Evolutionary conservation across 1,139 yeast genomes (phyloP), one percentile per base, ranked within the genome.

Genomic region (Scheffersomyces illinoinensis): DNA sequence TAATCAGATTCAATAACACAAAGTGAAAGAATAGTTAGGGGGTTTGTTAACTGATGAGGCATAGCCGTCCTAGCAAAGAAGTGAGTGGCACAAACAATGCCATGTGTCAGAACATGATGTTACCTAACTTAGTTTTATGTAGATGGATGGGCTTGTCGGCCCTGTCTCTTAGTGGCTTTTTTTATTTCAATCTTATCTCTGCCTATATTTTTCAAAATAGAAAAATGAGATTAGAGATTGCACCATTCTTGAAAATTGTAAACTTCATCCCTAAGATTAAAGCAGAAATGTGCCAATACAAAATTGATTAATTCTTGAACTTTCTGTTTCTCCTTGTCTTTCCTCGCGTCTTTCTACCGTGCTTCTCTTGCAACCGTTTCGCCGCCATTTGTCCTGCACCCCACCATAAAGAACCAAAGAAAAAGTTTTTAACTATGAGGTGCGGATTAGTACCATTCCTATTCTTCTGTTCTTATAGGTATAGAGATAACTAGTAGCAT

Each of bases 401-500:
- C 21, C 43, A 33, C 43, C 43, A 33, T 17, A 33, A 24, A 33
- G 17, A 8, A 33, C 14, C 43, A 33, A 33, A 33, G 43, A 33
- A 33, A 33, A 33, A 33, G 43, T 33, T 33, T 33, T 33, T 33
- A 14, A 33, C 43, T 33, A 33, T 33, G 43, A 2, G 12, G 43
- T 33, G 43, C 17, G 43, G 43, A 33, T 33, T 33, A 33, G 10
- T 33, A 33, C 43, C 43, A 10, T 33, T 33, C 43, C 43, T 12
- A 33, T 33, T 33, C 43, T 33, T 33, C 43, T 14, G 17, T 33
- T 7, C 43, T 33, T 33, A 33, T 33, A 33, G 43, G 12, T 14
- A 33, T 33, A 33, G 43, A 33, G 43, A 33, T 33, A 33, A 33
- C 43, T 33, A 33, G 43, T 33, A 63, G 50, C 8, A 81, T 81